These are phyloP conservation scores for Cryptococcus amylolentus DNA, from an alignment of 1,284 basidiomycete species.

Conservation along the genomic window DNA sequence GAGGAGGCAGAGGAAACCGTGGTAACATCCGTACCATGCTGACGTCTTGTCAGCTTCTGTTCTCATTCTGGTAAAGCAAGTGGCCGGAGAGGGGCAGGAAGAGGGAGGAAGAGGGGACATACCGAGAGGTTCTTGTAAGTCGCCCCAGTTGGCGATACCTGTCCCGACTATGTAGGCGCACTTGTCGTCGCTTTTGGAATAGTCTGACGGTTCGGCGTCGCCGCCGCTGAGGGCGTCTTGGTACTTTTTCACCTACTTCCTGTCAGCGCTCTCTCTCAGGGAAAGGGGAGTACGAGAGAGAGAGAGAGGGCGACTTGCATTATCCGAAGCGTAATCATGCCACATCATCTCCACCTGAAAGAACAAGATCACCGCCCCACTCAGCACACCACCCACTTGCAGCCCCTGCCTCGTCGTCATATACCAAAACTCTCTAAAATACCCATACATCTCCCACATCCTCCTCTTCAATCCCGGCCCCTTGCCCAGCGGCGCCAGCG, in stretches of 20 bases:
- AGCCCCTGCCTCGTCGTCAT: constrained; percentile 25
- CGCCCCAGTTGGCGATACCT: constrained; percentile 31
- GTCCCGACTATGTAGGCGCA: constrained; percentile 31
- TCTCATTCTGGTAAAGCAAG: no score
- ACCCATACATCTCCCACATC: constrained; percentile 27
- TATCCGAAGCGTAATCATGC: constrained; percentile 15
- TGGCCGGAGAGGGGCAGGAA: no score
- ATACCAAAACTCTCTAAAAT: constrained; percentile 16
- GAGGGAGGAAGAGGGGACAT: constrained; percentile 1
- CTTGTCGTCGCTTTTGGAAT: constrained; percentile 8
- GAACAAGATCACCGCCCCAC: constrained; percentile 17
- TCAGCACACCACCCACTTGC: constrained; percentile 25
- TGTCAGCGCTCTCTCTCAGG: not conserved
- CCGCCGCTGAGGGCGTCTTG: not conserved
- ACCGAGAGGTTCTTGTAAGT: constrained; percentile 23
- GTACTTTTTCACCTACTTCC: constrained; percentile 2
- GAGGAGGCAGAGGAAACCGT: constrained; percentile 21
- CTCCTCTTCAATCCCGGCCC: constrained; percentile 16
- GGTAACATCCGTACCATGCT: constrained; percentile 35
- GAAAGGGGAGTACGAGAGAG: not conserved
- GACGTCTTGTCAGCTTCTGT: no score
- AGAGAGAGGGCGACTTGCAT: constrained; percentile 9
- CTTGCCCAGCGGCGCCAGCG: constrained; percentile 11
- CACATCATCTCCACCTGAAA: constrained; percentile 28
- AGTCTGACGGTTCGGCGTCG: not conserved